Base-by-base conservation (phyloP, 441 rosid genomes). In the Rhodomyrtus psidioides region DNA sequence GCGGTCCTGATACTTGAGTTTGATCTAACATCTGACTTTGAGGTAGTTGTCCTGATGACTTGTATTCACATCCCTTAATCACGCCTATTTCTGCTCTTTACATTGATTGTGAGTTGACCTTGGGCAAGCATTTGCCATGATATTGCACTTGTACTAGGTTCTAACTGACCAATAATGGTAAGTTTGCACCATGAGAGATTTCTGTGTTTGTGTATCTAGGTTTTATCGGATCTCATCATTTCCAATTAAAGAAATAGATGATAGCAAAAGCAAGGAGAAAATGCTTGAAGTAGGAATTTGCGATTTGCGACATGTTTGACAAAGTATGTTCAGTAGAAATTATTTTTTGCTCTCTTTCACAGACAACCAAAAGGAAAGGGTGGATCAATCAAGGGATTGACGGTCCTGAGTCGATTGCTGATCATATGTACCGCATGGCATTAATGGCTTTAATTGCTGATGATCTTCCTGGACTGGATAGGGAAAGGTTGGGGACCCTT, bases 361-460 rank as follows among this genome's bases (percentile, higher is more conserved):
- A 94, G 96, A 92, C 94, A 17, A 94, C 96, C 9, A 94, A 94
- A 88, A 94, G 96, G 86, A 92, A 93, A 87, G 95, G 95, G 60
- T 94, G 96, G 96, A 89, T 94, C 62, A 93, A 93, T 88, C 94
- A 94, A 84, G 96, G 95, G 85, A 94, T 94, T 53, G 88, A 90
- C 74, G 92, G 93, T 86, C 91, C 97, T 83, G 95, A 94, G 85
- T 93, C 97, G 8, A 92, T 94, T 88, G 95, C 97, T 74, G 95
- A 93, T 87, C 97, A 94, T 55, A 94, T 94, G 95, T 94, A 93
- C 87, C 93, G 94, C 83, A 94, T 93, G 97, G 91, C 95, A 85
- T 86, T 94, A 84, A 94, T 94, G 96, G 94, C 92, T 54, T 88
- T 94, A 86, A 93, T 94, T 55, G 92, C 91, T 81, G 89, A 87